phyloP scores from a whole-genome alignment of 805 yeast species.

The Starmerella floricola region DNA sequence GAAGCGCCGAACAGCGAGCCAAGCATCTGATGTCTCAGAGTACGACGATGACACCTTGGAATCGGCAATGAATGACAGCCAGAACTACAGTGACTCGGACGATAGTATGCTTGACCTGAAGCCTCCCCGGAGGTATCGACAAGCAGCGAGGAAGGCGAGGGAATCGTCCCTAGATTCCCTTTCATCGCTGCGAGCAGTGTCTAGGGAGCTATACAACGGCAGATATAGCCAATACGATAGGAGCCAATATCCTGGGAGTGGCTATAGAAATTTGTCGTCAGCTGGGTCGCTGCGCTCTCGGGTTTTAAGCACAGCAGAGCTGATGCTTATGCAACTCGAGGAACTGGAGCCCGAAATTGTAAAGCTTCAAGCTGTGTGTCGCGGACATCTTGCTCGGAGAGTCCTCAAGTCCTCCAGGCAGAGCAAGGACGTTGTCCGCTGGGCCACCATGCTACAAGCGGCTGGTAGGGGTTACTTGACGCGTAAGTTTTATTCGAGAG shows the following conservation, averaged over 20 bases:
- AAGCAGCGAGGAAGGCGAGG: not conserved
- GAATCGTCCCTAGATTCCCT: not conserved
- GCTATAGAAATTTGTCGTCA: conserved; percentile 16
- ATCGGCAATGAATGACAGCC: not conserved
- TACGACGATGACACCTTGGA: not conserved
- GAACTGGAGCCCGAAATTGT: conserved; percentile 31
- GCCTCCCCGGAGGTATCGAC: conserved; percentile 14
- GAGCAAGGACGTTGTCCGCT: not conserved
- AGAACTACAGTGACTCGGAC: not conserved
- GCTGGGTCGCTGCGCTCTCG: conserved; percentile 12
- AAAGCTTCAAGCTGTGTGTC: conserved; percentile 44
- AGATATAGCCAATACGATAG: conserved; percentile 8
- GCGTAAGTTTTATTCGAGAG: conserved; percentile 14
- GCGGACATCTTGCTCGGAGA: conserved; percentile 3
- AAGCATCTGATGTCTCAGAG: not conserved
- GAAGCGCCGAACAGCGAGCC: too few species aligned
- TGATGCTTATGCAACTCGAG: conserved; percentile 25
- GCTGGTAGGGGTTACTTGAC: conserved; percentile 18
- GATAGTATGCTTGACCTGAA: not conserved
- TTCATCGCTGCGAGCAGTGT: conserved; percentile 1
- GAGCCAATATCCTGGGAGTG: conserved; percentile 1
- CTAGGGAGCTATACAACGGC: conserved; percentile 8
- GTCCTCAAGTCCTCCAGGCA: not conserved
- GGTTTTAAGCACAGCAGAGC: conserved; percentile 26
- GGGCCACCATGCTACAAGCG: conserved; percentile 17